Conservation (phyloP, 345 rosid species). For the Crucihimalaya himalaica region DNA sequence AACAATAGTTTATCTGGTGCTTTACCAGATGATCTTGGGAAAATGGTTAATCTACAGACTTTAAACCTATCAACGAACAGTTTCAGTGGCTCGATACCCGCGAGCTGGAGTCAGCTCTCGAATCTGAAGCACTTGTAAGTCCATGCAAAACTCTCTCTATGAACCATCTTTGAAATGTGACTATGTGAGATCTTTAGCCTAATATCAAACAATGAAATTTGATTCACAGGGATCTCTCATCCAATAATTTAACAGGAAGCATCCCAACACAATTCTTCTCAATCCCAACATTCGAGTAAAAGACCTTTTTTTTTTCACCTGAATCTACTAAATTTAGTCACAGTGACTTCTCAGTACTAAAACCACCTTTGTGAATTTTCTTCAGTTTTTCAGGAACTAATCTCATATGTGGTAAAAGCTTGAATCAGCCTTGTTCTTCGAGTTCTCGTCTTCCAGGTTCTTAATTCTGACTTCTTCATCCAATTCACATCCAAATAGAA, state of each 20-base stretch:
- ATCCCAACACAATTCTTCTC: conserved; percentile 65
- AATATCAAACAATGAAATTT: background rate
- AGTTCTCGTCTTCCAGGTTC: conserved; percentile 61
- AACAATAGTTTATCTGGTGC: conserved; percentile 70
- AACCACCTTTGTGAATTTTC: conserved; percentile 22
- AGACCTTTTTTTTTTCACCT: conserved; percentile 6
- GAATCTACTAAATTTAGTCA: background rate
- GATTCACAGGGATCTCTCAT: conserved; percentile 73
- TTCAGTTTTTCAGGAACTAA: conserved; percentile 72
- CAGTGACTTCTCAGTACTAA: background rate
- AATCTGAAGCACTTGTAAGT: conserved; percentile 74
- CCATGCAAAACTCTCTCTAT: conserved; percentile 15
- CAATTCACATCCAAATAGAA: conserved; percentile 7
- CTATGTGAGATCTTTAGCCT: conserved; percentile 2
- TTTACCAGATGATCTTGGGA: conserved; percentile 75
- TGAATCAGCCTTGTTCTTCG: conserved; percentile 71
- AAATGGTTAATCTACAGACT: conserved; percentile 56
- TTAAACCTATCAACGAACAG: conserved; percentile 77
- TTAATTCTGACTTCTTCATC: conserved; percentile 4
- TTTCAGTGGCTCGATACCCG: conserved; percentile 77
- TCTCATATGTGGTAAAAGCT: conserved; percentile 67
- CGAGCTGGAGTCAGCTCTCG: conserved; percentile 62
- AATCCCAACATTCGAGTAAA: conserved; percentile 70
- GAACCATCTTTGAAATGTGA: conserved; percentile 12
- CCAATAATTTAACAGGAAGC: conserved; percentile 64